A percentile compares a stretch with the other conserved stretches of the same genome.
Evolutionary conservation across 768 basidiomycete genomes (phyloP).

Genomic region (Leccinum sublutescens): DNA sequence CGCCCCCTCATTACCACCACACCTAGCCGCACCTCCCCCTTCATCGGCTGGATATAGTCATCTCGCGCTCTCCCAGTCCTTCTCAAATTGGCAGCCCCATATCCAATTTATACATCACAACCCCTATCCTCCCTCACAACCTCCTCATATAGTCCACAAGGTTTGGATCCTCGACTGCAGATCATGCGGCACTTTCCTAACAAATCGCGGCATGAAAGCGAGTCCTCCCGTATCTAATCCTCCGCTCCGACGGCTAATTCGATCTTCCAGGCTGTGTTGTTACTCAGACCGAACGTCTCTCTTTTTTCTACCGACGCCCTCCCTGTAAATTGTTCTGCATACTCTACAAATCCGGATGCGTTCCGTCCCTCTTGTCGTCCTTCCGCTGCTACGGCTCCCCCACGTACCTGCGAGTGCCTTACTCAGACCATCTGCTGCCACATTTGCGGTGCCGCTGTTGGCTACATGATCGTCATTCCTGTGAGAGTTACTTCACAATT

Average conservation of each 20-base stretch:
- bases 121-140: slow-evolving; percentile 44
- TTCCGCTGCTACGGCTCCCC: slow-evolving; percentile 28
- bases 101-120: slow-evolving; percentile 37
- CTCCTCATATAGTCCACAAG: slow-evolving; percentile 52
- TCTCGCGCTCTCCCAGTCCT: slow-evolving; percentile 17
- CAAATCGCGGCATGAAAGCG: slow-evolving; percentile 86
- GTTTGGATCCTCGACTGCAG: slow-evolving; percentile 83
- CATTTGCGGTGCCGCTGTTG: slow-evolving; percentile 69
- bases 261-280: slow-evolving; percentile 65
- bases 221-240: slow-evolving; percentile 16
- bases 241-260: slow-evolving; percentile 5
- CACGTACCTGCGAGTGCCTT: slow-evolving; percentile 79
- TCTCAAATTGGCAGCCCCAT: slow-evolving; percentile 33
- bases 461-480: slow-evolving; percentile 80
- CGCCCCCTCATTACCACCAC: slow-evolving; percentile 11
- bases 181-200: slow-evolving; percentile 69
- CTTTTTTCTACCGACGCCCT: slow-evolving; percentile 82
- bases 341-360: slow-evolving; percentile 46
- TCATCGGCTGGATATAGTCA: slow-evolving; percentile 30
- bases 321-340: slow-evolving; percentile 74
- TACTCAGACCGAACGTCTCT: slow-evolving; percentile 76
- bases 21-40: slow-evolving; percentile 10
- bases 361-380: slow-evolving; percentile 41
- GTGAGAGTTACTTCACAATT: slow-evolving; percentile 26
- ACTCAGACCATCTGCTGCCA: slow-evolving; percentile 82